phyloP scores from a whole-genome alignment of 2,329 filamentous ascomycete genomes.

The Fusarium irregulare region DNA sequence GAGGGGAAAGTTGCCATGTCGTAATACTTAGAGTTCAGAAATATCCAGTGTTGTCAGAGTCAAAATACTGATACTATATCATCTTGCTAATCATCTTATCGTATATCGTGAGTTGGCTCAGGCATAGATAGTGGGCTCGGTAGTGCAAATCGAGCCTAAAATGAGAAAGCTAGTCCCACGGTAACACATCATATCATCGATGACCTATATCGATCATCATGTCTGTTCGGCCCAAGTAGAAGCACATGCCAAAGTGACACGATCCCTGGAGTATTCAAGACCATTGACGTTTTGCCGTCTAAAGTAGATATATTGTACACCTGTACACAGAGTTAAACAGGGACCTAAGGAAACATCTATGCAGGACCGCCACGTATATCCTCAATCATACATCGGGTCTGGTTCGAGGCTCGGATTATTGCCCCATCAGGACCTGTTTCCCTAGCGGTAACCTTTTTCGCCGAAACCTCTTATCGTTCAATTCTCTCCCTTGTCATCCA shows the following conservation, averaged over 20 bases:
- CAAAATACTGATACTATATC: neutral
- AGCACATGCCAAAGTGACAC: conserved; percentile 11
- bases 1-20: neutral
- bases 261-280: conserved; percentile 25
- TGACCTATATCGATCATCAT: neutral
- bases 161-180: neutral
- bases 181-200: conserved; percentile 12
- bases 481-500: conserved; percentile 47
- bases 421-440: conserved; percentile 40
- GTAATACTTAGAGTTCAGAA: neutral
- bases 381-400: conserved; percentile 54
- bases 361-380: conserved; percentile 57
- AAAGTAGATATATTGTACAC: conserved; percentile 65
- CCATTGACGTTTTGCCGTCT: conserved; percentile 53
- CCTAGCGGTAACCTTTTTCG: conserved; percentile 40
- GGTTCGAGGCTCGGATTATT: conserved; percentile 48
- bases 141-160: neutral
- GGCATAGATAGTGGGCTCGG: neutral
- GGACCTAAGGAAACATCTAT: conserved; percentile 63
- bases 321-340: conserved; percentile 61
- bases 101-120: neutral
- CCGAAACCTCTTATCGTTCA: conserved; percentile 42
- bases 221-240: conserved; percentile 3
- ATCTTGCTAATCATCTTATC: neutral
- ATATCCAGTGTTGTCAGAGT: neutral